Conservation (phyloP, 306 rosid genomes). For the Lotus japonicus region DNA sequence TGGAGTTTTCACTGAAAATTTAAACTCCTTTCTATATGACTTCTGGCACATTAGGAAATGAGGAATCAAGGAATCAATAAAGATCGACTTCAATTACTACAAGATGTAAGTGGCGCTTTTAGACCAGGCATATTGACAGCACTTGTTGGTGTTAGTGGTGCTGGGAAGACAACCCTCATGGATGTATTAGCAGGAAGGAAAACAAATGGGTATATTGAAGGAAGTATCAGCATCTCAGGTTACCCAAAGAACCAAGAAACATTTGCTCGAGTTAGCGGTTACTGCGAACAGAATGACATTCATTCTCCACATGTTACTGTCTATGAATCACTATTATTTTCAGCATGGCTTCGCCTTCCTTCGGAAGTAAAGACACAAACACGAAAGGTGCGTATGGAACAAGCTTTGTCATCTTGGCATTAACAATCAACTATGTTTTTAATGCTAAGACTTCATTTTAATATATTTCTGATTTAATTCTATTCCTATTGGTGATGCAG, state of each 20-base stretch:
- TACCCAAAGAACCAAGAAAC: slow-evolving; percentile 51
- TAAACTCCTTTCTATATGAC: background rate
- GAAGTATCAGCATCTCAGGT: slow-evolving; percentile 53
- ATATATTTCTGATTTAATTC: background rate
- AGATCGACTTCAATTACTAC: slow-evolving; percentile 57
- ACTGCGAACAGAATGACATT: slow-evolving; percentile 55
- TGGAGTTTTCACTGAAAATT: background rate
- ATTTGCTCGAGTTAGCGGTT: slow-evolving; percentile 48
- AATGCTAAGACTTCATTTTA: background rate
- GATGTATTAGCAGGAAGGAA: slow-evolving; percentile 65
- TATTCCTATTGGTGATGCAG: slow-evolving; percentile 15
- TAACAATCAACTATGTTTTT: background rate
- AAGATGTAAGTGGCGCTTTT: slow-evolving; percentile 55
- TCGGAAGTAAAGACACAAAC: slow-evolving; percentile 19
- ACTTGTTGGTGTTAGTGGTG: slow-evolving; percentile 58
- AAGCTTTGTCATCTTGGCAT: background rate
- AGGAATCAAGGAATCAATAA: slow-evolving; percentile 47
- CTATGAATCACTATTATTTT: slow-evolving; percentile 46
- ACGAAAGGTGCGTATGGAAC: slow-evolving; percentile 1
- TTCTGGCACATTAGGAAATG: slow-evolving; percentile 50
- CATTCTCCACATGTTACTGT: slow-evolving; percentile 51
- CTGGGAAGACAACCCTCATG: slow-evolving; percentile 63
- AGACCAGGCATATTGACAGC: slow-evolving; percentile 58
- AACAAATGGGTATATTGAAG: slow-evolving; percentile 48
- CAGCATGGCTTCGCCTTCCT: slow-evolving; percentile 58